Percentiles rank a stretch among this genome's conserved stretches.
Conservation (phyloP, 2,329 filamentous ascomycete genomes). For the Colletotrichum camelliae region DNA sequence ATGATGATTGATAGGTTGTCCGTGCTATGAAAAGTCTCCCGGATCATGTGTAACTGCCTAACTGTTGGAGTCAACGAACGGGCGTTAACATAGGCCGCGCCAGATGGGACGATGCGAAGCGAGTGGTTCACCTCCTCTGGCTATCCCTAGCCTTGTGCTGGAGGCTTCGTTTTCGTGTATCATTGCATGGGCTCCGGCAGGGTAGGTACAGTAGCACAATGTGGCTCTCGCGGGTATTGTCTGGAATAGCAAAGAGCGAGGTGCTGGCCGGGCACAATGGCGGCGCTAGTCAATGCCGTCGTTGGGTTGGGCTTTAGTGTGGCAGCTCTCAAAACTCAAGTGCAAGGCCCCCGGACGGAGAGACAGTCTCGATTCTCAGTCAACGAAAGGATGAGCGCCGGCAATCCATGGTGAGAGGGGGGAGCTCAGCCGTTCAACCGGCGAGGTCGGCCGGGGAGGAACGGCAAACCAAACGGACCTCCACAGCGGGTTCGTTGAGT, state of each 20-base stretch:
- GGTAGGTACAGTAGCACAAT: not conserved
- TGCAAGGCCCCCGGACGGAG: not conserved
- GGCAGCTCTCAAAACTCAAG: not conserved
- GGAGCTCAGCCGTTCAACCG: conserved; percentile 16
- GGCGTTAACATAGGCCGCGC: not conserved
- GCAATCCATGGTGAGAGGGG: not conserved
- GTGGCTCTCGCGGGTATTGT: not conserved
- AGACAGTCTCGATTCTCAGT: conserved; percentile 8
- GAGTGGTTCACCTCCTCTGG: not conserved
- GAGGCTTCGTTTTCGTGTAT: not conserved
- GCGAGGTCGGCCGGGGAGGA: conserved; percentile 1
- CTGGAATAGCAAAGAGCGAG: not conserved
- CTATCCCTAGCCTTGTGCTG: not conserved
- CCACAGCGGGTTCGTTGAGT: conserved; percentile 18
- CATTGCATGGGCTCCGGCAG: not conserved
- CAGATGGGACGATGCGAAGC: not conserved
- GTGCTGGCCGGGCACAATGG: not conserved
- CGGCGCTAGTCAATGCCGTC: not conserved
- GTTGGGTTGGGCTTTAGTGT: not conserved
- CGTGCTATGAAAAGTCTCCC: not conserved
- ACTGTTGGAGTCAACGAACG: not conserved
- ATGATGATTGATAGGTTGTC: not conserved
- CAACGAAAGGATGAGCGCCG: not conserved
- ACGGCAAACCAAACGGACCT: conserved; percentile 19
- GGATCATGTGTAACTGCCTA: not conserved